Percentiles rank a stretch among this genome's conserved stretches.
phyloP scores from a whole-genome alignment of 495 filamentous ascomycete species.

The Aspergillus nidulans region DNA sequence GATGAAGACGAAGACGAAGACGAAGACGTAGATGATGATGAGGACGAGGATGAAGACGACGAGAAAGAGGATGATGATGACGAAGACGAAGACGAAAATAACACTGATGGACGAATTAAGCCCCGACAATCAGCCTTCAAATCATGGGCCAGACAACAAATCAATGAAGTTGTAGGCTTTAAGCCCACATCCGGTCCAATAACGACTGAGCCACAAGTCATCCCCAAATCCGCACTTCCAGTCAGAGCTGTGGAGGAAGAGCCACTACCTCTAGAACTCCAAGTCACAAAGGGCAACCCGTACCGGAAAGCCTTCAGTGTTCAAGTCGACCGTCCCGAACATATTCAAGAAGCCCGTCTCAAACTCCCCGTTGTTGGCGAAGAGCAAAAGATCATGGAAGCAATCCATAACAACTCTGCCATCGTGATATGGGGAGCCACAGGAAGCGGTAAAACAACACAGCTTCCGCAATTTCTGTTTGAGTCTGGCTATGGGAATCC shows the following conservation, averaged over 20 bases:
- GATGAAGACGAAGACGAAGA: slow-evolving; percentile 21
- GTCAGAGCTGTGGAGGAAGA: slow-evolving; percentile 58
- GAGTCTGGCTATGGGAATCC: slow-evolving; percentile 88
- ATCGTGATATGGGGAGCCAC: slow-evolving; percentile 95
- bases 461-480: slow-evolving; percentile 91
- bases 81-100: slow-evolving; percentile 30
- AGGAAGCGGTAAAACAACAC: slow-evolving; percentile 95
- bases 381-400: slow-evolving; percentile 98
- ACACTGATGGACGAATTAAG: slow-evolving; percentile 34
- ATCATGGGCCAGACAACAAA: slow-evolving; percentile 80
- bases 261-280: slow-evolving; percentile 69
- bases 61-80: slow-evolving; percentile 21
- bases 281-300: slow-evolving; percentile 54
- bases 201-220: slow-evolving; percentile 26
- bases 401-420: slow-evolving; percentile 79
- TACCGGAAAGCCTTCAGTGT: slow-evolving; percentile 74
- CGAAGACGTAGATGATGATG: slow-evolving; percentile 22
- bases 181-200: slow-evolving; percentile 42
- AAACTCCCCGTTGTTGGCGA: slow-evolving; percentile 86
- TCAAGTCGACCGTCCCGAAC: slow-evolving; percentile 60
- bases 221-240: slow-evolving; percentile 23
- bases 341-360: slow-evolving; percentile 74
- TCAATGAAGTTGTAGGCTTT: slow-evolving; percentile 70
- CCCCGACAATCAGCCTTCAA: slow-evolving; percentile 76
- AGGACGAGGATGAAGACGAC: slow-evolving; percentile 22